Percentiles rank a stretch among this genome's conserved stretches.
phyloP scores from a whole-genome alignment of 495 filamentous ascomycete genomes.

The Tuber microsphaerosporum region DNA sequence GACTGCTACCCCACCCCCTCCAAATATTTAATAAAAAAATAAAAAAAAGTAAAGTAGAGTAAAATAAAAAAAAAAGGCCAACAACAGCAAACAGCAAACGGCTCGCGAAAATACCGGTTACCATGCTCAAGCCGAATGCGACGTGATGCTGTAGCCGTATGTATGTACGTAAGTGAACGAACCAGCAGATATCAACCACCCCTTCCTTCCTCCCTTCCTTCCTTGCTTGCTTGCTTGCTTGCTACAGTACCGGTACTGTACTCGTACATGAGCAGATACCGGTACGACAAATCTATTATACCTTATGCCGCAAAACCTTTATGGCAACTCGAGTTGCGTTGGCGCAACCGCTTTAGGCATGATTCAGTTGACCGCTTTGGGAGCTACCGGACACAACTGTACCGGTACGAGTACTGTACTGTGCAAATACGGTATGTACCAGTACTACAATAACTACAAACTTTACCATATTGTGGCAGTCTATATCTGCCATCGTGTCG shows the following conservation, averaged over 20 bases:
- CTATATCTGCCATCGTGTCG: background rate
- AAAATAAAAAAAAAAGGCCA: background rate
- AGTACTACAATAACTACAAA: too few relatives aligned
- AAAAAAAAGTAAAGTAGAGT: background rate
- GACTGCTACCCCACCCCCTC: background rate
- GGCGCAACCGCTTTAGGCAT: background rate
- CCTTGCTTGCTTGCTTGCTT: too few relatives aligned
- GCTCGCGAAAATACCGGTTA: background rate
- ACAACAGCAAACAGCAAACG: background rate
- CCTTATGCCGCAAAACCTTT: background rate
- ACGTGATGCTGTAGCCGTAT: background rate
- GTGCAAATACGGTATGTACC: too few relatives aligned
- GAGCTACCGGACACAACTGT: background rate
- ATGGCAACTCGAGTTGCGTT: background rate
- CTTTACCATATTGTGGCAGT: background rate
- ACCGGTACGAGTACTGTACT: background rate
- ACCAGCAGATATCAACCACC: conserved; percentile 1
- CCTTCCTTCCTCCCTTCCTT: too few relatives aligned
- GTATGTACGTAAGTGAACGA: background rate
- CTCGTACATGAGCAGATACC: background rate
- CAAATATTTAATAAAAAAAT: background rate
- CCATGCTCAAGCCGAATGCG: background rate
- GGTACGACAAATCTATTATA: background rate
- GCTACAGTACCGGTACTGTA: background rate
- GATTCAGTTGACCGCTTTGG: background rate